phyloP scores from a whole-genome alignment of 164 flowering plant genomes.

The Buxus sempervirens region DNA sequence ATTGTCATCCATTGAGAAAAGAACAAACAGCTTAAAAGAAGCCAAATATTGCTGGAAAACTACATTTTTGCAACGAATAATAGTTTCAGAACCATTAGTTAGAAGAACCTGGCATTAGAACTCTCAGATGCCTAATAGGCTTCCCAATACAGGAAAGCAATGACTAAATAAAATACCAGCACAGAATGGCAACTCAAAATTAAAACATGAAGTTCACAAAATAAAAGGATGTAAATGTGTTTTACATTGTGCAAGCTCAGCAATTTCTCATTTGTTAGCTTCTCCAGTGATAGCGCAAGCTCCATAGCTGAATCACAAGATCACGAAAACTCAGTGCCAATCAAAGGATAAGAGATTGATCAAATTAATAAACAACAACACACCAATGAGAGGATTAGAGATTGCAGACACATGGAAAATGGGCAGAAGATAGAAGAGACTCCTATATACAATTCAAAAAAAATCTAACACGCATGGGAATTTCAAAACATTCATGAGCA shows the following conservation, averaged over 20 bases:
- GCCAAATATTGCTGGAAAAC: not conserved
- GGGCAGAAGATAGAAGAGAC: too few relatives aligned
- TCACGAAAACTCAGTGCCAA: not conserved
- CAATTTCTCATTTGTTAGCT: slow-evolving; percentile 60
- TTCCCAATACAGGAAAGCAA: not conserved
- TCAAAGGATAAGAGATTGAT: not conserved
- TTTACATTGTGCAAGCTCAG: slow-evolving; percentile 48
- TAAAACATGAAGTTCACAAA: not conserved
- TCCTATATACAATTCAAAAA: too few relatives aligned
- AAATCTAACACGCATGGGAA: too few relatives aligned
- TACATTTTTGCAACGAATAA: too few relatives aligned
- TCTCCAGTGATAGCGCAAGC: slow-evolving; percentile 63
- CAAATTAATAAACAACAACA: not conserved
- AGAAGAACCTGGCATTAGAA: not conserved
- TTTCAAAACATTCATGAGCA: too few relatives aligned
- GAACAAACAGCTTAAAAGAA: not conserved
- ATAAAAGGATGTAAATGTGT: too few relatives aligned
- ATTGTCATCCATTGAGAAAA: slow-evolving; percentile 16
- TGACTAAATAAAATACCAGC: not conserved
- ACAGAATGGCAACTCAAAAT: not conserved
- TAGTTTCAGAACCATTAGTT: slow-evolving; percentile 12
- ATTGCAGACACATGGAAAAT: not conserved
- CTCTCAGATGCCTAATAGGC: not conserved
- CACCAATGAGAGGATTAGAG: not conserved
- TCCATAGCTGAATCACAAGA: slow-evolving; percentile 55